Base-by-base conservation (phyloP, 257 asterid species). In the Orobanche coerulescens region DNA sequence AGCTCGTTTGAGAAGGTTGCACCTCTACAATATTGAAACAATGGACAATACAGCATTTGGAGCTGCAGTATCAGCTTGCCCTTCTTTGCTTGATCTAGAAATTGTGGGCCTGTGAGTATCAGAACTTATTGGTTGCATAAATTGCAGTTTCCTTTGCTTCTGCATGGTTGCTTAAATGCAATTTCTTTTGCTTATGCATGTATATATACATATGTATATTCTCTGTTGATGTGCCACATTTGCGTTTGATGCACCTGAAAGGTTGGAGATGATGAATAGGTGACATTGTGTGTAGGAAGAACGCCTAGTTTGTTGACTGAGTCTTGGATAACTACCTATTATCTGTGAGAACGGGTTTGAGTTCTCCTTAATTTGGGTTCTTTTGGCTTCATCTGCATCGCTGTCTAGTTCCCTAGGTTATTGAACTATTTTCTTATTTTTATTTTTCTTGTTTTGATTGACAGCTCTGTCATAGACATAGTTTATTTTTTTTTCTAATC, bases 71-170 rank as follows among this genome's bases (percentile, higher is more conserved):
- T 72, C 84, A 60, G 84, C 88, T 40, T 90, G 97, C 40, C 84
- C 95, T 39, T 72, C 82, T 54, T 64, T 90, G 71, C 78, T 65
- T 58, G 97, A 84, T 78, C 80, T 90, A 23, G 95, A 74, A 77
- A 80, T 90, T 66, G 86, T 85, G 73, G 96, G 96, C 79, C 88
- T 87, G 97, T 90, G 80, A 90, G 97, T 84, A 33, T 69, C 52
- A 40, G 14, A 39, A 18, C 42, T 37, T 59, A 18, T 50, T 54
- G 43, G 24, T 65, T 53, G 51, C 50, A 49, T 53, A 18, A 15
- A 11, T 66, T 66, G 49, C 49, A 23, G 36, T 59, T 53, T 3
- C 64, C 28, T 60, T 61, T 16, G 12, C 55, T 51, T 52, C 47
- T 67, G 58, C 68, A 16, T 23, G 26, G n/a, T n/a, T n/a, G n/a